A percentile compares a stretch with the other conserved stretches of the same genome.
Evolutionary conservation across 1,139 yeast species (phyloP).

Genomic region (Hyphopichia burtonii): DNA sequence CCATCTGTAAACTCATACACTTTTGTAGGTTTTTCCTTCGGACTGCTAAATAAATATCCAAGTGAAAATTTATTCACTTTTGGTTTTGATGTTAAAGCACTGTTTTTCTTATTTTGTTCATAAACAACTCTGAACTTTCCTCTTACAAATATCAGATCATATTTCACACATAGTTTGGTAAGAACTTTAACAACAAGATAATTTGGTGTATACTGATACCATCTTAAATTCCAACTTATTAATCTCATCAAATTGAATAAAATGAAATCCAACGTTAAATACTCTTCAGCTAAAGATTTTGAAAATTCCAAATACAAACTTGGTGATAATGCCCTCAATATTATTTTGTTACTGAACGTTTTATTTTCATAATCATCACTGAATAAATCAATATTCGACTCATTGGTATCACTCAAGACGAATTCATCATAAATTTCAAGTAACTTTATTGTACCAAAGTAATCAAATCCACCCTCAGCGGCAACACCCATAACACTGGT

Average conservation of each 20-base stretch:
- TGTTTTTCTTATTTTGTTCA: slow-evolving; percentile 28
- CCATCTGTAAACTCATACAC: slow-evolving; percentile 26
- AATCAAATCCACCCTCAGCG: slow-evolving; percentile 36
- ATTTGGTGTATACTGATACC: slow-evolving; percentile 42
- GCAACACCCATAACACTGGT: slow-evolving; percentile 39
- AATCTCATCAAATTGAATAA: slow-evolving; percentile 33
- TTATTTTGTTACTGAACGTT: slow-evolving; percentile 34
- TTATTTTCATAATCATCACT: slow-evolving; percentile 29
- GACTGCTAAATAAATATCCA: slow-evolving; percentile 12
- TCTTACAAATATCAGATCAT: slow-evolving; percentile 33
- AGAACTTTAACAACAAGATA: slow-evolving; percentile 29
- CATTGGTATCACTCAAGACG: slow-evolving; percentile 32
- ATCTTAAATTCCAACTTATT: slow-evolving; percentile 40
- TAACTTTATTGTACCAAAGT: slow-evolving; percentile 37
- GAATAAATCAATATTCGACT: slow-evolving; percentile 30
- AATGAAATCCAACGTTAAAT: slow-evolving; percentile 34
- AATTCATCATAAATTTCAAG: slow-evolving; percentile 44
- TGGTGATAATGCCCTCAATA: slow-evolving; percentile 25
- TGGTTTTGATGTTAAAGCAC: slow-evolving; percentile 11
- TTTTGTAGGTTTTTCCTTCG: slow-evolving; percentile 10
- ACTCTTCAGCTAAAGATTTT: slow-evolving; percentile 25
- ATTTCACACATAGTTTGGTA: slow-evolving; percentile 26
- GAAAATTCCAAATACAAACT: slow-evolving; percentile 23
- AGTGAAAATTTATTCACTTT: slow-evolving; percentile 12
- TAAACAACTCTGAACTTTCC: slow-evolving; percentile 34